phyloP scores from a whole-genome alignment of 495 filamentous ascomycete species.

The Neurospora sp. region DNA sequence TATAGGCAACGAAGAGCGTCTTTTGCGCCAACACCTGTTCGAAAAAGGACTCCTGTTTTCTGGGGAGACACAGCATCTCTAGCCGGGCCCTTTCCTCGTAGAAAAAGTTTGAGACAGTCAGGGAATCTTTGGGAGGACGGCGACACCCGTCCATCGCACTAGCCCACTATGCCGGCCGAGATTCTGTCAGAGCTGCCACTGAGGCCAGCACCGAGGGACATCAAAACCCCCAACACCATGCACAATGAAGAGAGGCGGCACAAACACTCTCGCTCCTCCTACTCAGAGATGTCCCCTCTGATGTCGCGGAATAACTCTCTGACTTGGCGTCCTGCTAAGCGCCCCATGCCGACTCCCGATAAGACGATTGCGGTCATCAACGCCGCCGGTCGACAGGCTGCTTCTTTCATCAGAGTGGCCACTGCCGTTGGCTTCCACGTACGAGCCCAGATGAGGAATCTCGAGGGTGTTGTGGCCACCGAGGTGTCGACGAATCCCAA shows the following conservation, averaged over 20 bases:
- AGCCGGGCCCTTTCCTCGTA: background rate
- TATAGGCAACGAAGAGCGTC: background rate
- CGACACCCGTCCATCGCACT: background rate
- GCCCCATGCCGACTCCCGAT: constrained; percentile 41
- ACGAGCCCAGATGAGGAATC: constrained; percentile 75
- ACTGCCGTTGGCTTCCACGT: constrained; percentile 86
- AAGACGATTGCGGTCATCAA: constrained; percentile 91
- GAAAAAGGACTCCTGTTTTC: background rate
- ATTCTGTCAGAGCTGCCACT: constrained; percentile 32
- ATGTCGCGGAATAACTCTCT: constrained; percentile 38
- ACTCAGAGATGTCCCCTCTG: constrained; percentile 40
- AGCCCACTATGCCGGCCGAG: constrained; percentile 23
- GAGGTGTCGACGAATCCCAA: constrained; percentile 74
- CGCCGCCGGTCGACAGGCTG: constrained; percentile 83
- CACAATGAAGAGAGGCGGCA: constrained; percentile 28
- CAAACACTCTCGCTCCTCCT: constrained; percentile 43
- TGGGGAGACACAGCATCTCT: background rate
- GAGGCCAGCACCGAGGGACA: constrained; percentile 29
- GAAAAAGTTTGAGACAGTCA: background rate
- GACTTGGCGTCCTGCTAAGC: constrained; percentile 41
- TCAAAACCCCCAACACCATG: constrained; percentile 21
- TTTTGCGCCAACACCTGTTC: background rate
- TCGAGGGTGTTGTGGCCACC: constrained; percentile 69
- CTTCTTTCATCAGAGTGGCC: constrained; percentile 84
- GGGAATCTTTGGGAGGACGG: background rate